A percentile compares a stretch with the other conserved stretches of the same genome.
These are phyloP conservation scores for Calamus simplicifolius DNA, from an alignment of 176 grass and related monocot genomes.

Conservation along the genomic window DNA sequence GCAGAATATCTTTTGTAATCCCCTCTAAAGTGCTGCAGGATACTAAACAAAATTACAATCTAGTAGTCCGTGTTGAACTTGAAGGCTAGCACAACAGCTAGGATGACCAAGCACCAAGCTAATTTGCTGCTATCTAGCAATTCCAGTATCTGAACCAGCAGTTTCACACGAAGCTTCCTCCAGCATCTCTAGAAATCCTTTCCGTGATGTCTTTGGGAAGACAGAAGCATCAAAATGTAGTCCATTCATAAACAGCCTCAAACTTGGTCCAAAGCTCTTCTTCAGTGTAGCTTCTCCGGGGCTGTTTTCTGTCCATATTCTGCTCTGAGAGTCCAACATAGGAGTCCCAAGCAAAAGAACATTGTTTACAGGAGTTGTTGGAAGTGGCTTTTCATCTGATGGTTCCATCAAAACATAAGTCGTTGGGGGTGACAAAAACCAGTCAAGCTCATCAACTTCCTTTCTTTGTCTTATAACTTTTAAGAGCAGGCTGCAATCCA, in stretches of 20 bases:
- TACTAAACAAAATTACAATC: too few species aligned
- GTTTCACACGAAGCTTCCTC: conserved; percentile 49
- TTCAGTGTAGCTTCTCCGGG: conserved; percentile 83
- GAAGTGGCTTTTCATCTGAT: conserved; percentile 28
- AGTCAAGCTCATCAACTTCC: conserved; percentile 55
- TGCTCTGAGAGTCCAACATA: conserved; percentile 64
- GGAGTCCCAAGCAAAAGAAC: conserved; percentile 30
- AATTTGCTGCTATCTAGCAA: too few species aligned
- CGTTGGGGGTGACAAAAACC: conserved; percentile 85
- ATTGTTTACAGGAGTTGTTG: conserved; percentile 21
- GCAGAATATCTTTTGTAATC: too few species aligned
- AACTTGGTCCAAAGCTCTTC: conserved; percentile 86
- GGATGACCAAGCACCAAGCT: too few species aligned
- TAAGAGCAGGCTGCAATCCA: conserved; percentile 24
- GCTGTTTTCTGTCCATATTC: conserved; percentile 39
- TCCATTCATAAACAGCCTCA: conserved; percentile 48
- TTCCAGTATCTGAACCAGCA: too few species aligned
- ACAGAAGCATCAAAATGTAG: conserved; percentile 44
- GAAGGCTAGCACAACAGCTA: too few species aligned
- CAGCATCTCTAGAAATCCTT: conserved; percentile 77
- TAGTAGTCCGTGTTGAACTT: too few species aligned
- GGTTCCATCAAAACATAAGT: conserved; percentile 56
- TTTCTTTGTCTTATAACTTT: conserved; percentile 19
- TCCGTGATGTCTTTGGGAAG: conserved; percentile 39
- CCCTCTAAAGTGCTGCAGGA: too few species aligned